phyloP scores from a whole-genome alignment of 2,329 filamentous ascomycete genomes.

The Diaporthe amygdali region DNA sequence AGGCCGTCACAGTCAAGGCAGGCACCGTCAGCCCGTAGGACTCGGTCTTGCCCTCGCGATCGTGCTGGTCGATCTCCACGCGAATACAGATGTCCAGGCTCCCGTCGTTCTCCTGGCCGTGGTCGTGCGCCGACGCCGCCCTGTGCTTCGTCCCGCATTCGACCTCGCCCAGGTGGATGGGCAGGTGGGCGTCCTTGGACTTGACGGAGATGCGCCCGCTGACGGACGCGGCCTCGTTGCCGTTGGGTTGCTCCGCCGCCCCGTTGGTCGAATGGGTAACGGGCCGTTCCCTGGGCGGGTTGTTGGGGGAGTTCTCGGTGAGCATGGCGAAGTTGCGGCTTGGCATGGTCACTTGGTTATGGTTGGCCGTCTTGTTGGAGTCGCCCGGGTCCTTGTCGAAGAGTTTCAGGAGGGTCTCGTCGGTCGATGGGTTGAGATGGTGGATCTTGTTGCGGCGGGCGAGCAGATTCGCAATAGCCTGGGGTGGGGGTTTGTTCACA shows the following conservation, averaged over 20 bases:
- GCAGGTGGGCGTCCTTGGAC: slow-evolving; percentile 64
- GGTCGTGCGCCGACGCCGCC: slow-evolving; percentile 63
- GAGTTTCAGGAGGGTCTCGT: slow-evolving; percentile 92
- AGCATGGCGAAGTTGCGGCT: slow-evolving; percentile 93
- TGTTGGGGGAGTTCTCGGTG: slow-evolving; percentile 79
- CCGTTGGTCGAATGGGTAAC: slow-evolving; percentile 23
- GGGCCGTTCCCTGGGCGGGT: slow-evolving; percentile 30
- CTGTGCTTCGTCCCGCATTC: slow-evolving; percentile 78
- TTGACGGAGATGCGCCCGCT: slow-evolving; percentile 15
- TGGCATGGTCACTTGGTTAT: slow-evolving; percentile 88
- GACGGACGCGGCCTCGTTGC: slow-evolving; percentile 1
- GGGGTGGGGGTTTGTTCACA: slow-evolving; percentile 90
- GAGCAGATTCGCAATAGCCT: slow-evolving; percentile 86
- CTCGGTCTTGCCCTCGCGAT: slow-evolving; percentile 79
- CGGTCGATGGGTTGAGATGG: slow-evolving; percentile 73
- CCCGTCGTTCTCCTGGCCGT: slow-evolving; percentile 62
- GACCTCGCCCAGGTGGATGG: slow-evolving; percentile 78
- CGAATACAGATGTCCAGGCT: slow-evolving; percentile 83
- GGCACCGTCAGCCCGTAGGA: slow-evolving; percentile 90
- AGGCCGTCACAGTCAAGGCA: slow-evolving; percentile 48
- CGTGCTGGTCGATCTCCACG: slow-evolving; percentile 84
- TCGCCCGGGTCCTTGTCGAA: slow-evolving; percentile 88
- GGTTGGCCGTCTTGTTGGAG: slow-evolving; percentile 72
- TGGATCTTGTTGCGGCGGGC: slow-evolving; percentile 87
- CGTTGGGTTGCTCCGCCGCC: slow-evolving; percentile 1